Percentiles rank a stretch among this genome's conserved stretches.
phyloP scores from a whole-genome alignment of 108 stramenopile genomes.

The Discostella pseudostelligera region DNA sequence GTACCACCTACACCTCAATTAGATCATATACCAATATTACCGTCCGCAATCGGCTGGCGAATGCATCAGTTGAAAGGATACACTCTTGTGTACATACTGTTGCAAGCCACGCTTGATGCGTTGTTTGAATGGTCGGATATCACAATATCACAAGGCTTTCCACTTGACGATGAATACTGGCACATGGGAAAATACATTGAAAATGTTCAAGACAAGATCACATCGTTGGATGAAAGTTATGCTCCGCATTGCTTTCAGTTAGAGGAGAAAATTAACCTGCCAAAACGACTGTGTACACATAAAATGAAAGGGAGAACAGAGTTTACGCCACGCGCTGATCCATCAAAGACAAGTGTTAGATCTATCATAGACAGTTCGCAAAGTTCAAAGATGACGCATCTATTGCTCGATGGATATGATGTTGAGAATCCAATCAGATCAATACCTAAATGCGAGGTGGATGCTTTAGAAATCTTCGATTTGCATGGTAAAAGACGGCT shows the following conservation, averaged over 20 bases:
- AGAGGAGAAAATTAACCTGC: conserved; percentile 28
- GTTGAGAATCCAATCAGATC: conserved; percentile 48
- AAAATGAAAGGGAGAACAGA: conserved; percentile 67
- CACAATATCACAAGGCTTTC: conserved; percentile 74
- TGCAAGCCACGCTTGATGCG: conserved; percentile 62
- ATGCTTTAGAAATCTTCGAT: conserved; percentile 59
- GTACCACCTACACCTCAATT: conserved; percentile 49
- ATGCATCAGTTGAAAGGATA: conserved; percentile 73
- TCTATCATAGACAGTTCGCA: conserved; percentile 47
- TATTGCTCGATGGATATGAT: conserved; percentile 64
- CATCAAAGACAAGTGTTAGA: conserved; percentile 52
- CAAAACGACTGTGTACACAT: conserved; percentile 54
- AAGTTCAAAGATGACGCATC: conserved; percentile 40
- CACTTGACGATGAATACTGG: conserved; percentile 75
- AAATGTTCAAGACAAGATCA: conserved; percentile 43
- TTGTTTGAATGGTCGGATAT: conserved; percentile 64
- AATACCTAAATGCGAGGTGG: conserved; percentile 57
- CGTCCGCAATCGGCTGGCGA: conserved; percentile 60
- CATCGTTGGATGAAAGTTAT: conserved; percentile 12
- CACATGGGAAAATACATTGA: conserved; percentile 49
- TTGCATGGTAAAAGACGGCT: conserved; percentile 26
- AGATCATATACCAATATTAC: conserved; percentile 56
- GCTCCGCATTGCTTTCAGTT: conserved; percentile 42
- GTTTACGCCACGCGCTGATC: conserved; percentile 75
- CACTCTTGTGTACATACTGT: conserved; percentile 55